Base-by-base conservation (phyloP, 805 yeast species). In the Saitoella complicata region DNA sequence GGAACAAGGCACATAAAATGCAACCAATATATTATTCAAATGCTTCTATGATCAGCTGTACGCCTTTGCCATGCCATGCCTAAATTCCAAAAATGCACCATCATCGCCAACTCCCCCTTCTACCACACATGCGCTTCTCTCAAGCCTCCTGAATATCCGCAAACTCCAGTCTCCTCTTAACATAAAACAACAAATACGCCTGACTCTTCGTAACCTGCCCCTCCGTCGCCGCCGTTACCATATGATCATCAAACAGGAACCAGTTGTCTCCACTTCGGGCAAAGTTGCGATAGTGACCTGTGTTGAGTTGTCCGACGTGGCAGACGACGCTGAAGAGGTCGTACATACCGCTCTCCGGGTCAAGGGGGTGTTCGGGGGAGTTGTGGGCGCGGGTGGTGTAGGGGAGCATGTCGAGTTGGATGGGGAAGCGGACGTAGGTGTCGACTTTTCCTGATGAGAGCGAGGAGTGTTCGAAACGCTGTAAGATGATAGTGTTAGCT, bases 211-310 rank as follows among this genome's bases (percentile, higher is more conserved):
- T 63, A 9, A 87, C 94, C 46, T 78, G 78, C 41, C 75, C 73
- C 44, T 70, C 75, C 6, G 76, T 60, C 7, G 85, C 71, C 45
- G 74, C 59, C 1, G 86, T 73, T 9, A 91, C 80, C 54, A 78
- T 75, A 11, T 91, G 76, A 63, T 91, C 99, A 57, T 91, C 95
- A 58, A 86, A 87, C 58, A 75, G 78, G 58, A 80, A 80, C 99
- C 99, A 91, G 54, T 72, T 81, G 38, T 73, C 71, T n/a, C 73
- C 66, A 45, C 69, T 73, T 57, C 87, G 88, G 49, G 83, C 72
- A 54, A 78, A 70, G 11, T 91, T 79, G 9, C 87, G 72, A 59
- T 91, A 91, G 60, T 91, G 99, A 7, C 99, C 99, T 1, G 96
- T 91, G 58, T 85, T 85, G 5, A 88, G 91, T 12, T 88, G 78